Conservation (phyloP, 352 stramenopile species). For the Aphanomyces invadans region DNA sequence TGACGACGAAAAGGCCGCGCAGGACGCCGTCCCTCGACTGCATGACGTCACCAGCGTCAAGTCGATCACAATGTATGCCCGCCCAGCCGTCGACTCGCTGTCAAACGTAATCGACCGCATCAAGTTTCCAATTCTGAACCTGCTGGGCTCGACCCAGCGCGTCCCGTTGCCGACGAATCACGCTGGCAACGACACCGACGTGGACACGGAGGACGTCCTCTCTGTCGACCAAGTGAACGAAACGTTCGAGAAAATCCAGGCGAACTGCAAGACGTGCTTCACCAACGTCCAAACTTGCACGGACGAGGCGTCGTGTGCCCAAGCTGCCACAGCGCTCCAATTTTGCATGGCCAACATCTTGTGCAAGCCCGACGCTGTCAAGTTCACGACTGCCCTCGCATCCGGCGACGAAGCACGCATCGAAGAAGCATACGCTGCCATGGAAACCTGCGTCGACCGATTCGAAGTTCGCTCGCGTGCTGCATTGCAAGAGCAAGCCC, state of each 20-base stretch:
- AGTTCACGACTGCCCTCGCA: slow-evolving; percentile 67
- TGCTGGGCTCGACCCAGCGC: slow-evolving; percentile 43
- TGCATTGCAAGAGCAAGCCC: slow-evolving; percentile 68
- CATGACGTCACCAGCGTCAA: slow-evolving; percentile 78
- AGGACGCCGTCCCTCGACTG: slow-evolving; percentile 77
- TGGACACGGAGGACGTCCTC: slow-evolving; percentile 39
- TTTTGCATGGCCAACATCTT: slow-evolving; percentile 86
- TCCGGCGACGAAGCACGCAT: slow-evolving; percentile 51
- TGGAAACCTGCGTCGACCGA: slow-evolving; percentile 64
- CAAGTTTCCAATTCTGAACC: slow-evolving; percentile 56
- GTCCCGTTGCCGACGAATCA: slow-evolving; percentile 44
- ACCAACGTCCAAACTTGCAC: slow-evolving; percentile 65
- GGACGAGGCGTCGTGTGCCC: slow-evolving; percentile 70
- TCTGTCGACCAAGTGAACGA: slow-evolving; percentile 63
- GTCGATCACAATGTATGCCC: slow-evolving; percentile 84
- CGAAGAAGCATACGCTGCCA: slow-evolving; percentile 62
- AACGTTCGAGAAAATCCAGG: slow-evolving; percentile 78
- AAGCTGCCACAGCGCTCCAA: slow-evolving; percentile 80
- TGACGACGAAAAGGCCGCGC: slow-evolving; percentile 70
- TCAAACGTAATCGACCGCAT: slow-evolving; percentile 63
- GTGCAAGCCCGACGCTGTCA: slow-evolving; percentile 51
- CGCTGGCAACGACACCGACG: slow-evolving; percentile 44
- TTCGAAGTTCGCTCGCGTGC: slow-evolving; percentile 73
- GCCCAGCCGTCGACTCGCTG: slow-evolving; percentile 76
- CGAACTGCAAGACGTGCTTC: slow-evolving; percentile 76